These are phyloP conservation scores for Cutaneotrichosporon cutaneum DNA, from an alignment of 1,284 basidiomycete species.

Conservation along the genomic window DNA sequence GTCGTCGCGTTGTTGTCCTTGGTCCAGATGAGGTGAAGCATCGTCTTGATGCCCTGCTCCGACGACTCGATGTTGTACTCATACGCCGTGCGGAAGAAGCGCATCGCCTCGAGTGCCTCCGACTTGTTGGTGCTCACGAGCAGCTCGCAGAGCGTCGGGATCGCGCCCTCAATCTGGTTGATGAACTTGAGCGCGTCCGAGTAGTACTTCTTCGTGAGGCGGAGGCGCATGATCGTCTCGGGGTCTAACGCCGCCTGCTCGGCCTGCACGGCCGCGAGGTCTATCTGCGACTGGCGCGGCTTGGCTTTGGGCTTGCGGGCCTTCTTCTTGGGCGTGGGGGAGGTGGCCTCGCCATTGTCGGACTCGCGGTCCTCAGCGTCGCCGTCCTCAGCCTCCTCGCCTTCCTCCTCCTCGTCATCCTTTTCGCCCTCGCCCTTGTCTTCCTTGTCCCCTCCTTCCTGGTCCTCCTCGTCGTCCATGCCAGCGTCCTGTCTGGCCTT, in stretches of 20 bases:
- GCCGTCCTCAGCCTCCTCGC: conserved; percentile 37
- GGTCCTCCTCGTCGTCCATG: conserved; percentile 57
- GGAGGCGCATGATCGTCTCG: conserved; percentile 64
- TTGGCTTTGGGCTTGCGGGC: conserved; percentile 36
- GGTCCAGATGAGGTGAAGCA: conserved; percentile 96
- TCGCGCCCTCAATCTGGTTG: conserved; percentile 71
- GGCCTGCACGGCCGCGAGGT: conserved; percentile 60
- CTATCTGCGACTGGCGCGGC: conserved; percentile 63
- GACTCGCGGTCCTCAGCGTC: conserved; percentile 25
- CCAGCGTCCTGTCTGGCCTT: conserved; percentile 49
- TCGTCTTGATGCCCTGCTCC: conserved; percentile 79
- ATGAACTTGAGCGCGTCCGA: conserved; percentile 85
- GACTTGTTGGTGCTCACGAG: conserved; percentile 88
- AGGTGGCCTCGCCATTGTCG: conserved; percentile 9
- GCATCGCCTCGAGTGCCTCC: conserved; percentile 92
- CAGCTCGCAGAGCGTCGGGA: conserved; percentile 72
- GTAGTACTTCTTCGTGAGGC: conserved; percentile 84
- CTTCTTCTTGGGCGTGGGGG: conserved; percentile 42
- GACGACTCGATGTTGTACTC: conserved; percentile 79
- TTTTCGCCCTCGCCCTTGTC: conserved; percentile 35
- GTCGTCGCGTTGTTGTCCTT: conserved; percentile 86
- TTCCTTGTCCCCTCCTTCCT: conserved; percentile 33
- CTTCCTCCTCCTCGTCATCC: conserved; percentile 49
- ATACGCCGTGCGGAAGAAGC: conserved; percentile 84
- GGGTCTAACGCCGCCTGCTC: conserved; percentile 69